Evolutionary conservation across 2,329 filamentous ascomycete species (phyloP), one percentile per base, ranked within the genome.

Genomic region (Colletotrichum sidae): DNA sequence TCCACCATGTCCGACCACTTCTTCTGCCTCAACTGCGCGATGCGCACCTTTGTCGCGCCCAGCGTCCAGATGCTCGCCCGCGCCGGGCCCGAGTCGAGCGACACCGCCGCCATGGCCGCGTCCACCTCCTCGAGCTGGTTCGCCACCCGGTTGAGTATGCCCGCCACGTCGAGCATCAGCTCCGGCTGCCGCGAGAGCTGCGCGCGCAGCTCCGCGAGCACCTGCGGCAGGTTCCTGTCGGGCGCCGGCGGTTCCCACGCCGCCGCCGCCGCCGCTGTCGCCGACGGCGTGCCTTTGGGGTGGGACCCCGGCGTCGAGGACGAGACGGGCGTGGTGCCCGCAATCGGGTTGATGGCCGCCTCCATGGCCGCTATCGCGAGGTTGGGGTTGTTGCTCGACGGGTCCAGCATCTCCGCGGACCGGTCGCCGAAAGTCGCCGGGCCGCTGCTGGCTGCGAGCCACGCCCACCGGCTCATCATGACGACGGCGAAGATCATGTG

Each of bases 391-490:
- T 45, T 11, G 7, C n/a, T 34, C 0, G 58, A 51, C 7, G 59
- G 62, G 7, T 68, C 57, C 0, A 1, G 4, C 0, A 37, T 49
- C 11, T 49, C 64, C 13, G 1, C 25, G 13, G n/a, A 33, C 10
- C 33, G 11, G 37, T 10, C n/a, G 15, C 25, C 37, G 15, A 15
- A 2, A 15, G 15, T 4, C 25, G 12, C 17, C 2, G 38, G 8
- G 4, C 34, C n/a, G 5, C 44, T 17, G 5, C 44, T 33, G 15
- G 77, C 78, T 0, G 81, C 75, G 0, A 85, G 75, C 47, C 83
- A 83, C 6, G 81, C 80, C 83, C 83, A 86, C 7, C 84, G 78
- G 2, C 81, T 79, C 0, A 86, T 75, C 78, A 85, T 83, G 5
- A 78, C 82, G 46, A 84, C 72, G n/a, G 79, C 80, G 56, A 85